Conservation (phyloP, 306 rosid species). For the Pueraria montana region DNA sequence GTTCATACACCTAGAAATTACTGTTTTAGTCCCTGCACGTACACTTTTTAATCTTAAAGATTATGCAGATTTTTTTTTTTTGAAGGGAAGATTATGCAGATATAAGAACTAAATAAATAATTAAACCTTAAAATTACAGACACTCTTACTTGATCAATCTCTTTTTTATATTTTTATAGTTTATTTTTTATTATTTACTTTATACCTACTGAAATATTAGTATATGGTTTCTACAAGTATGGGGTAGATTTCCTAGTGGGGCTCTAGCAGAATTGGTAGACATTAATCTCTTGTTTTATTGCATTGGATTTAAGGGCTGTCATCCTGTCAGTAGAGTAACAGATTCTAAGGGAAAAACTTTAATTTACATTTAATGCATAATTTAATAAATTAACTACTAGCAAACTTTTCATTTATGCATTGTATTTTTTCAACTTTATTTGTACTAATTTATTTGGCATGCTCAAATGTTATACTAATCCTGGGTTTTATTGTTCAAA, state of each 20-base stretch:
- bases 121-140: too few relatives aligned
- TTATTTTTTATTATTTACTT: slow-evolving; percentile 19
- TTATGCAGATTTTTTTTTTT: too few relatives aligned
- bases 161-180: neutral
- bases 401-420: neutral
- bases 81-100: too few relatives aligned
- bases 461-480: slow-evolving; percentile 46
- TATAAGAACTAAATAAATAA: too few relatives aligned
- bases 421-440: neutral
- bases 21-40: too few relatives aligned
- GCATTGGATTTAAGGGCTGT: slow-evolving; percentile 24
- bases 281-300: slow-evolving; percentile 18
- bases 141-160: neutral
- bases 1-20: too few relatives aligned
- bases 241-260: slow-evolving; percentile 27
- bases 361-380: neutral
- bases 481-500: slow-evolving; percentile 37
- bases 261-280: slow-evolving; percentile 35
- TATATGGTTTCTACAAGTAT: slow-evolving; percentile 21
- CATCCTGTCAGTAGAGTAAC: slow-evolving; percentile 24
- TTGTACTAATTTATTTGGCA: slow-evolving; percentile 21
- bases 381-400: neutral
- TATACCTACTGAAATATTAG: neutral
- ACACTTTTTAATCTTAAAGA: too few relatives aligned
- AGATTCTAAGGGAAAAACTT: slow-evolving; percentile 16